Percentiles rank a stretch among this genome's conserved stretches.
phyloP scores from a whole-genome alignment of 768 basidiomycete genomes.

The Trametes gibbosa region DNA sequence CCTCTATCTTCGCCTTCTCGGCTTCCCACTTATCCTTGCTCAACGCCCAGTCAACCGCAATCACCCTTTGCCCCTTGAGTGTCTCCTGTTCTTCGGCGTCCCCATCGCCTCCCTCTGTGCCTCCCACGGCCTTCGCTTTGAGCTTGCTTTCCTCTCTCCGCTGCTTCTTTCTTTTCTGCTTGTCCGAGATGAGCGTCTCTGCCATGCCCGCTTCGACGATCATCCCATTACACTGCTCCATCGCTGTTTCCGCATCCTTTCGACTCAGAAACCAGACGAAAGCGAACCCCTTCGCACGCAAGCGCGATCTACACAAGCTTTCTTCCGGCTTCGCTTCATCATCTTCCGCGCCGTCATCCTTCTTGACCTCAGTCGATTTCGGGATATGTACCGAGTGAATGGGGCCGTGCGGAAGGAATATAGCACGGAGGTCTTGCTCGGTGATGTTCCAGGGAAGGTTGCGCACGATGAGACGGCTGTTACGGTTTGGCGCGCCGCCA shows the following conservation, averaged over 20 bases:
- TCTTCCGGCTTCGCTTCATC: constrained; percentile 24
- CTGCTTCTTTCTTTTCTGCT: constrained; percentile 68
- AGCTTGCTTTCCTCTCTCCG: constrained; percentile 50
- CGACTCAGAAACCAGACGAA: constrained; percentile 92
- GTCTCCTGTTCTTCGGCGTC: constrained; percentile 37
- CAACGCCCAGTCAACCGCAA: constrained; percentile 96
- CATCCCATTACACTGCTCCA: constrained; percentile 78
- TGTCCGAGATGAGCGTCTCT: constrained; percentile 50
- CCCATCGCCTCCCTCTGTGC: constrained; percentile 31
- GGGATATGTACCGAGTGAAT: constrained; percentile 86
- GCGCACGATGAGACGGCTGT: constrained; percentile 83
- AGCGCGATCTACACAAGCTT: constrained; percentile 24
- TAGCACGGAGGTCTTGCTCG: constrained; percentile 78
- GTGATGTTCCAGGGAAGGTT: constrained; percentile 85
- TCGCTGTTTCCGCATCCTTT: constrained; percentile 80
- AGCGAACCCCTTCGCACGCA: constrained; percentile 76
- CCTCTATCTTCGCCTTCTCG: constrained; percentile 55
- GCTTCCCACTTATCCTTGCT: constrained; percentile 92
- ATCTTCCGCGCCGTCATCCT: constrained; percentile 30
- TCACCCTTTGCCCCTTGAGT: constrained; percentile 48
- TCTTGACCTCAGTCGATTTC: constrained; percentile 23
- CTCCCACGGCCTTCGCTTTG: constrained; percentile 26
- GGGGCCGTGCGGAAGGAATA: constrained; percentile 86
- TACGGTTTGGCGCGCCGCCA: constrained; percentile 57
- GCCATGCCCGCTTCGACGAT: constrained; percentile 64